Evolutionary conservation across 2,329 filamentous ascomycete species (phyloP), one percentile per base, ranked within the genome.

Genomic region (Plenodomus tracheiphilus): DNA sequence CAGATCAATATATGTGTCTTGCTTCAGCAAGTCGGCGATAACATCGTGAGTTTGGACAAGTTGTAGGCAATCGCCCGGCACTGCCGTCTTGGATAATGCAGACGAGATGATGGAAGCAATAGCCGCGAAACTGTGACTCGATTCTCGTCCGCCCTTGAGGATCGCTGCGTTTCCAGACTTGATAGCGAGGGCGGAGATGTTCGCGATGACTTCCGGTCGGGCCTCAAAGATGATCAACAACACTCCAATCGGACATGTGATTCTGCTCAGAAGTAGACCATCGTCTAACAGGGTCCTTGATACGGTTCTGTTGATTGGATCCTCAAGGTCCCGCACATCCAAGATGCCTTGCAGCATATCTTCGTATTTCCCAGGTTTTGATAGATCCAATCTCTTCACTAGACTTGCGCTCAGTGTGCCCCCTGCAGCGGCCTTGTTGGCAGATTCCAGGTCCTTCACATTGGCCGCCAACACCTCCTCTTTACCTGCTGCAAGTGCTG

Each of bases 161-260:
- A 99, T 97, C 43, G 92, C 94, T 30, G 94, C 89, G 73, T 99
- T 99, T 64, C 91, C 94, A 11, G 93, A 97, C 73, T 99, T 99
- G 74, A 99, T 89, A 32, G 94, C 92, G 19, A 99, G 81, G 3
- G 92, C 90, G 54, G 94, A 91, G 67, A 99, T 97, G 74, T 99
- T 99, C 68, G 93, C 94, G 68, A 99, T 97, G 58, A 99, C 94
- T 75, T 99, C 94, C 6, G 94, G 94, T 7, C 94, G 88, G 30
- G 94, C 94, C 76, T 99, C 94, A 69, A 99, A 99, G 68, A 99
- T 97, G 75, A 99, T 94, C 59, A 99, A 83, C 36, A 99, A 83
- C n/a, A 97, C 92, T 51, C 94, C 94, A 61, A 99, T 97, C 5
- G 94, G 94, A 70, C 91, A 96, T 35, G 90, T 91, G 39, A 96